Evolutionary conservation across 2,329 filamentous ascomycete species (phyloP).

Genomic region (Leptographium wingfieldii): DNA sequence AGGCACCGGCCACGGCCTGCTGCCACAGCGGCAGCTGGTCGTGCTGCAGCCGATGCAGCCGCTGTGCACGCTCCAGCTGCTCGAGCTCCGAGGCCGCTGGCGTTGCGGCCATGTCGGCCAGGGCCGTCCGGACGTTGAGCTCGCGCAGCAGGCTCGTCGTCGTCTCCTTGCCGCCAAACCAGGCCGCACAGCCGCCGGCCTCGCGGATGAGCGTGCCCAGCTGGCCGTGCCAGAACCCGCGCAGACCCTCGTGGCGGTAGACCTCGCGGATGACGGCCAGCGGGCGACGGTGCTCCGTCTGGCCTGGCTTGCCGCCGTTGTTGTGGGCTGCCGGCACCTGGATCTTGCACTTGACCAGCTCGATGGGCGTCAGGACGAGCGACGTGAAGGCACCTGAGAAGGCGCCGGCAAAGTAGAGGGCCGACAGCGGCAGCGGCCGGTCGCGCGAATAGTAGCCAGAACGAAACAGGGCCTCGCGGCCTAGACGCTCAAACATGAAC

Average conservation of each 20-base stretch:
- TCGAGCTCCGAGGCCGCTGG: constrained; percentile 19
- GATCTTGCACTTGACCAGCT: constrained; percentile 97
- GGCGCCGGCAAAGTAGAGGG: constrained; percentile 68
- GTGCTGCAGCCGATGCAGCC: constrained; percentile 28
- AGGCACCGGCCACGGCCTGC: constrained; percentile 75
- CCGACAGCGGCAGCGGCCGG: constrained; percentile 57
- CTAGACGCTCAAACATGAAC: constrained; percentile 78
- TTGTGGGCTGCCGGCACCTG: constrained; percentile 53
- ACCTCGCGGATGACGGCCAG: constrained; percentile 63
- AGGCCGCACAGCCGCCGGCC: constrained; percentile 82
- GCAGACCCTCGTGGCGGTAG: constrained; percentile 68
- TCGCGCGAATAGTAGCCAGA: constrained; percentile 35
- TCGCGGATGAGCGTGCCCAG: constrained; percentile 87
- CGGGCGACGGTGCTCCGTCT: constrained; percentile 36
- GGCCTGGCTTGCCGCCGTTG: constrained; percentile 20
- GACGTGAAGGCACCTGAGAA: constrained; percentile 83
- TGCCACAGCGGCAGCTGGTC: constrained; percentile 66
- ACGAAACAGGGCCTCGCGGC: constrained; percentile 52
- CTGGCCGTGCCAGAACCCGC: constrained; percentile 92
- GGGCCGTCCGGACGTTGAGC: constrained; percentile 32
- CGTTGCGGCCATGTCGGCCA: constrained; percentile 15
- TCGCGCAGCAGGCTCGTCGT: constrained; percentile 58
- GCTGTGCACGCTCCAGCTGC: constrained; percentile 19
- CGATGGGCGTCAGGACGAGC: constrained; percentile 82
- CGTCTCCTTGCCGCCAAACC: constrained; percentile 88